Evolutionary conservation across 805 yeast species (phyloP), one percentile per base, ranked within the genome.

Genomic region (Hanseniaspora meyeri): DNA sequence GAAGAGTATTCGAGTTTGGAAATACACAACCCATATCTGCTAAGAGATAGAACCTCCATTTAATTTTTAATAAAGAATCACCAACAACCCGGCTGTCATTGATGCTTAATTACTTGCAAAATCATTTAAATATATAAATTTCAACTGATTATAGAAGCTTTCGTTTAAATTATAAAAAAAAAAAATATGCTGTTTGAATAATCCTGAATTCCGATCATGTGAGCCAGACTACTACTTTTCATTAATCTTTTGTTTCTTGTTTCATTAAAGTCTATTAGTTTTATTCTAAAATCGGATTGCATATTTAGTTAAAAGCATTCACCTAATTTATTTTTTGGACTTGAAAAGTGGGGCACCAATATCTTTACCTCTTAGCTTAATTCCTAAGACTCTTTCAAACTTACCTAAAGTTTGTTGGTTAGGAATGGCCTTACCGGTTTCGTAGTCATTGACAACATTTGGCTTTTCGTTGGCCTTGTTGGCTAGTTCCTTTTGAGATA

Each of bases 401-500:
- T 93, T 93, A 56, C 85, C 90, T 65, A 93, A 78, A 54, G 93
- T 72, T 73, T 90, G 97, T 76, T 93, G 98, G 75, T 87, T 90
- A 58, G 98, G 98, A 62, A 85, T 81, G 47, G 96, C 98, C 68
- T 95, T 82, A 59, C 96, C 97, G 57, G 95, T 87, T 75, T 93
- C 98, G 72, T 93, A 93, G 68, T 93, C 98, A 72, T 88, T 90
- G 67, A 93, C 82, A 59, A 93, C 85, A 63, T 83, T 88, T 60
- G 97, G 96, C 76, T 93, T 93, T 74, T 93, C 98, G 70, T 90
- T 91, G 67, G 91, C 79, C 70, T 85, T 86, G 57, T 96, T 88
- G 64, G 98, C 98, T 65, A 93, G 78, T 65, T 93, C 98, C 78
- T 93, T 93, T 72, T 93, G 98, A 10, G 97, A 84, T 68, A 90